Base-by-base conservation (phyloP, 2,329 filamentous ascomycete genomes). In the Saccharata proteae region DNA sequence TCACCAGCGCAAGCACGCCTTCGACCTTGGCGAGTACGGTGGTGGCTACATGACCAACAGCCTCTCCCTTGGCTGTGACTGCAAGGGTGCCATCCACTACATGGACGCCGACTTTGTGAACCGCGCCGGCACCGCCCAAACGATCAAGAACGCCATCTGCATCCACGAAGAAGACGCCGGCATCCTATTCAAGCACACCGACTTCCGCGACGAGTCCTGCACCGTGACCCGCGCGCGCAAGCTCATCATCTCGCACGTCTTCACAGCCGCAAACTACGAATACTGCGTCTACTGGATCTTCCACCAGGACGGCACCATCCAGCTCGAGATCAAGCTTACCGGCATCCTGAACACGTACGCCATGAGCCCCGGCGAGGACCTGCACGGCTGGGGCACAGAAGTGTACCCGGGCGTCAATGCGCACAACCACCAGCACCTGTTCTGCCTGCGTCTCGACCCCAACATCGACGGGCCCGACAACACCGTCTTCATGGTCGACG, bases 201-300 rank as follows among this genome's bases (percentile, higher is more conserved):
- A 94, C 57, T 94, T 93, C 70, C 73, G 86, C 21, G 86, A 94
- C 49, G 80, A 90, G 25, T 88, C 81, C 0, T 73, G 77, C 33
- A 83, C 90, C 7, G 81, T 93, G 4, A 93, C 85, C 0, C 77
- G 86, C 16, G 84, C 77, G 2, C 74, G 84, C 32, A 92, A 90
- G 52, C 71, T 94, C 36, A 69, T 93, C 49, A 69, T 94, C 42
- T 85, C 84, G 41, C 85, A 93, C 44, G 80, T 93, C 49, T 93
- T 94, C 60, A 94, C 86, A 0, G 86, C 86, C 0, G 86, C 86
- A 16, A 94, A 94, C 63, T 94, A 94, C 59, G 86, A 94, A 55
- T 94, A 94, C 58, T 79, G 77, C 47, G 67, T 74, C 5, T 78
- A 88, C 62, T 93, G 83, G 84, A 78, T 85, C 43, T 85, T 93